Percentiles rank a stretch among this genome's conserved stretches.
These are phyloP conservation scores for Postia placenta DNA, from an alignment of 768 basidiomycete genomes.

Conservation along the genomic window DNA sequence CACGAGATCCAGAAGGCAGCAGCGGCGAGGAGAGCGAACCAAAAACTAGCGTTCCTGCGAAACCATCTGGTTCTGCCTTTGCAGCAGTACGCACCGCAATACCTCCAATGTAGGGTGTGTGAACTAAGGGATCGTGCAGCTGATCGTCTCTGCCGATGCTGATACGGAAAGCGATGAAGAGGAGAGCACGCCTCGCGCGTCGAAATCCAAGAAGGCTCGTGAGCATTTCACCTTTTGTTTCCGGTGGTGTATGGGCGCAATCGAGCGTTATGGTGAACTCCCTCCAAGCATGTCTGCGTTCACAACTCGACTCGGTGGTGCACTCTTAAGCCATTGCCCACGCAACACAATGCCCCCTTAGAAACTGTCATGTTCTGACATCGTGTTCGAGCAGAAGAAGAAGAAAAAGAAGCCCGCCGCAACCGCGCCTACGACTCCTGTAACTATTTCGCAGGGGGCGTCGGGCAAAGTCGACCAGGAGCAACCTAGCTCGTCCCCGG, in stretches of 20 bases:
- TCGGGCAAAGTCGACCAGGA: background rate
- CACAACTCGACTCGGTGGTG: too few relatives aligned
- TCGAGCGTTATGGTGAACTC: too few relatives aligned
- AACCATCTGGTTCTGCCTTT: slow-evolving; percentile 13
- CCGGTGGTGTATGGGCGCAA: too few relatives aligned
- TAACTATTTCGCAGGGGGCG: slow-evolving; percentile 2
- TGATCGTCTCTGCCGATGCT: slow-evolving; percentile 7
- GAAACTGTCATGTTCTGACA: background rate
- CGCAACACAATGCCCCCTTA: too few relatives aligned
- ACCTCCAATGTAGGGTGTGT: background rate
- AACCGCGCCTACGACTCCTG: slow-evolving; percentile 3
- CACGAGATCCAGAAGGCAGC: slow-evolving; percentile 21
- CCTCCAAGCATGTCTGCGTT: too few relatives aligned
- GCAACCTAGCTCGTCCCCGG: slow-evolving; percentile 5
- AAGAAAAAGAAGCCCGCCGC: slow-evolving; percentile 24
- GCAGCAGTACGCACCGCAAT: slow-evolving; percentile 14
- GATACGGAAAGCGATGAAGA: slow-evolving; percentile 12
- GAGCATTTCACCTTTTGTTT: slow-evolving; percentile 3
- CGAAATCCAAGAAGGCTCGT: slow-evolving; percentile 26
- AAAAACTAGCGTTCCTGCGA: slow-evolving; percentile 16
- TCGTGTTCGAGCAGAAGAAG: slow-evolving; percentile 15
- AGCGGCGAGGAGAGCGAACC: slow-evolving; percentile 35
- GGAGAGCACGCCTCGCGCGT: slow-evolving; percentile 7
- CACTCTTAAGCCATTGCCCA: too few relatives aligned
- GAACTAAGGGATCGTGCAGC: slow-evolving; percentile 1